These are phyloP conservation scores for Colletotrichum sansevieriae DNA, from an alignment of 2,329 filamentous ascomycete species.

Conservation along the genomic window DNA sequence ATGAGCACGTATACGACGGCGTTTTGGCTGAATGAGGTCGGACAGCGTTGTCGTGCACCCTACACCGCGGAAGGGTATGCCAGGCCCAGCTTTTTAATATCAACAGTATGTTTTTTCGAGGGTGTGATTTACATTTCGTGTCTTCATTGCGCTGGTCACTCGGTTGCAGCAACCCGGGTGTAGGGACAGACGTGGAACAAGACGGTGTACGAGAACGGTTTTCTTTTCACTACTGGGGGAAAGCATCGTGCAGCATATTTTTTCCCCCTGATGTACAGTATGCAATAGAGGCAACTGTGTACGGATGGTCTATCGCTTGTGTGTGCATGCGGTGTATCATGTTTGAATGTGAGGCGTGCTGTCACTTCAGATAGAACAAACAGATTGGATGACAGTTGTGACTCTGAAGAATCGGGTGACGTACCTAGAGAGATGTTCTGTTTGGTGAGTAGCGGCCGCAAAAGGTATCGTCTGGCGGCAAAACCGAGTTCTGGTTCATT, in stretches of 20 bases:
- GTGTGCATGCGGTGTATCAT: not conserved
- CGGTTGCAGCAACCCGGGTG: slow-evolving; percentile 39
- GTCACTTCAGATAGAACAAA: not conserved
- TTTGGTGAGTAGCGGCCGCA: not conserved
- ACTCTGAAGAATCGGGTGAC: not conserved
- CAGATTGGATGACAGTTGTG: slow-evolving; percentile 7
- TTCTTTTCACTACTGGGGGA: slow-evolving; percentile 24
- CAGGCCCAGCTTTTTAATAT: slow-evolving; percentile 40
- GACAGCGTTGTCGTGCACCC: slow-evolving; percentile 36
- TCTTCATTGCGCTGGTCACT: slow-evolving; percentile 40
- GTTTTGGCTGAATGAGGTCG: slow-evolving; percentile 34
- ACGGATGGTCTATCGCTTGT: slow-evolving; percentile 15
- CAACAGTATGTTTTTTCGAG: slow-evolving; percentile 38
- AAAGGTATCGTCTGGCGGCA: too few relatives aligned
- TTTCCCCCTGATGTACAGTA: slow-evolving; percentile 37
- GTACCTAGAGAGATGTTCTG: not conserved
- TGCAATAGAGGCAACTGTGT: slow-evolving; percentile 42
- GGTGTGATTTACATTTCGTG: slow-evolving; percentile 39
- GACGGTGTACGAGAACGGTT: slow-evolving; percentile 41
- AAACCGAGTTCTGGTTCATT: too few relatives aligned
- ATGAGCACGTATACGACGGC: slow-evolving; percentile 34
- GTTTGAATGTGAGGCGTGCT: slow-evolving; percentile 9
- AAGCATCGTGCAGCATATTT: slow-evolving; percentile 42
- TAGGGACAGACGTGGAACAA: slow-evolving; percentile 40
- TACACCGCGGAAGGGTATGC: slow-evolving; percentile 37